phyloP scores from a whole-genome alignment of 306 rosid species.

The Mucuna pruriens region DNA sequence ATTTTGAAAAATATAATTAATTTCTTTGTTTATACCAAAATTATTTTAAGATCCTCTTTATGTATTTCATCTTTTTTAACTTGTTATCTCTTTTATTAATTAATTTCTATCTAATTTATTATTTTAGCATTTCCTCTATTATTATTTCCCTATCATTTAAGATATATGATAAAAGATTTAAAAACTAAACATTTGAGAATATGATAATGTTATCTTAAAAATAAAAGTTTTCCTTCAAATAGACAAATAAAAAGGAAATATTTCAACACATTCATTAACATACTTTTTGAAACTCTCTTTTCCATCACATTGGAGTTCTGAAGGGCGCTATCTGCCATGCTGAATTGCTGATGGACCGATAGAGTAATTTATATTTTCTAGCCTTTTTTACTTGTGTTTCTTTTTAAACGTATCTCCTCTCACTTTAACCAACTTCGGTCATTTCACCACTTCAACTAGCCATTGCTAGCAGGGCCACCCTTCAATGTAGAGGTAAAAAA shows the following conservation, averaged over 20 bases:
- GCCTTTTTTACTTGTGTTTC: not conserved
- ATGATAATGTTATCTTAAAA: not conserved
- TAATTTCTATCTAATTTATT: not conserved
- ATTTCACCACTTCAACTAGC: not conserved
- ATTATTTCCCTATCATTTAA: not conserved
- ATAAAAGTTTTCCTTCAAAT: not conserved
- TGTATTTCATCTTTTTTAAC: too few species aligned
- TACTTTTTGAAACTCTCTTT: not conserved
- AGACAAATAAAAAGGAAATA: not conserved
- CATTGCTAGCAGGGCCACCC: not conserved
- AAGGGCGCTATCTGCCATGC: not conserved
- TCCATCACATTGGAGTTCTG: not conserved
- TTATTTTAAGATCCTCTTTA: too few species aligned
- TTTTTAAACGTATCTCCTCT: not conserved
- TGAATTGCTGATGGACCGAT: not conserved
- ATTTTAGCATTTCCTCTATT: not conserved
- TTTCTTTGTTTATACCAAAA: too few species aligned
- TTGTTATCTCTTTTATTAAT: not conserved
- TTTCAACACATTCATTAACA: not conserved
- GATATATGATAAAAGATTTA: not conserved
- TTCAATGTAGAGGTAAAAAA: conserved; percentile 5
- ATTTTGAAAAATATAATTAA: too few species aligned
- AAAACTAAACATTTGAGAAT: not conserved
- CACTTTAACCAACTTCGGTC: not conserved
- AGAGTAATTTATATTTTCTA: not conserved